Evolutionary conservation across 345 rosid genomes (phyloP), one percentile per base, ranked within the genome.

Genomic region (Zanthoxylum bungeanum): DNA sequence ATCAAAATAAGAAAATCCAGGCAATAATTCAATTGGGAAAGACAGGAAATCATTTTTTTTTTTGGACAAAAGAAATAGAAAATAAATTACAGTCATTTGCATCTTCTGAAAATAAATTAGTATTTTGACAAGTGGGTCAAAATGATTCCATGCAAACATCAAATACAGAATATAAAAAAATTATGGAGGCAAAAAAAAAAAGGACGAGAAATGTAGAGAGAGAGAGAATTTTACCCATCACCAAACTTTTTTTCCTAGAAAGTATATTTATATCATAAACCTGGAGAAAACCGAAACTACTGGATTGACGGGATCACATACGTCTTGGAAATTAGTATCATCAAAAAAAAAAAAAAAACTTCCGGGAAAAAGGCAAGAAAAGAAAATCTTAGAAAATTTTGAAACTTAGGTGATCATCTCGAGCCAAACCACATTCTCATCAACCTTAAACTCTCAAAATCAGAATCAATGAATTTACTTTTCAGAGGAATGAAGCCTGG

Each of bases 361-460:
- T n/a, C 39, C 40, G 0, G 25, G 68, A n/a, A n/a, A n/a, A n/a
- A n/a, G n/a, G n/a, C n/a, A n/a, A n/a, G 4, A 8, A 34, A 2
- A 34, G 14, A 7, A 24, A 67, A 21, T 7, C 63, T 24, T 0
- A 58, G 40, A 31, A 58, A 58, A 58, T 31, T 58, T 55, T n/a
- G n/a, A 64, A 66, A 77, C 77, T 80, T 70, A 70, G 4, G 71
- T 76, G 75, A 49, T 77, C n/a, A n/a, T n/a, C 81, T 83, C 87
- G 87, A 74, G 84, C 87, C 87, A 83, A 74, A 80, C 83, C 80
- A 83, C 84, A 83, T 78, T 83, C 87, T 83, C 77, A 83, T 74
- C 82, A 80, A 78, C 81, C 79, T 55, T 47, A 62, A 73, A 72
- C 73, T 66, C 82, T 65, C 74, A 33, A 1, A 50, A 9, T n/a